These are phyloP conservation scores for Orbilia blumenaviensis DNA, from an alignment of 2,329 filamentous ascomycete genomes.

Conservation along the genomic window DNA sequence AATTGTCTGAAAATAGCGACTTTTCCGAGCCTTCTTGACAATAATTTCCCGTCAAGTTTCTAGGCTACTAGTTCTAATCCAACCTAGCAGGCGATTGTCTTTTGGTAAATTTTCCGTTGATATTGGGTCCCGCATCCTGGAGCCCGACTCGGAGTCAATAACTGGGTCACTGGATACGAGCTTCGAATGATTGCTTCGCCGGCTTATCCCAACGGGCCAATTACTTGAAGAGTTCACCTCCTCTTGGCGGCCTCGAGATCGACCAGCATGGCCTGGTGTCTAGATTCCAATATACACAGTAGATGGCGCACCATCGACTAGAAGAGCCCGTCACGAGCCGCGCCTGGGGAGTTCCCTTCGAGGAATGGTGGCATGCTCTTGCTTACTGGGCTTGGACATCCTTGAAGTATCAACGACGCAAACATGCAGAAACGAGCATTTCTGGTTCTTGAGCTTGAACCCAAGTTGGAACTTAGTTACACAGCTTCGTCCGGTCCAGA, in stretches of 20 bases:
- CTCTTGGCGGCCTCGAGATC: conserved; percentile 24
- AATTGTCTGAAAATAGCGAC: conserved; percentile 49
- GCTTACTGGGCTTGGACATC: conserved; percentile 52
- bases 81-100: conserved; percentile 12
- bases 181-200: conserved; percentile 14
- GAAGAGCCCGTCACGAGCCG: conserved; percentile 39
- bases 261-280: conserved; percentile 1
- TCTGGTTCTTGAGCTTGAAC: background rate
- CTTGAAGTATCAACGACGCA: conserved; percentile 32
- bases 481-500: conserved; percentile 45
- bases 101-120: conserved; percentile 34
- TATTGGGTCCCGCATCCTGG: background rate
- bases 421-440: conserved; percentile 32
- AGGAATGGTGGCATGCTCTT: conserved; percentile 20
- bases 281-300: background rate
- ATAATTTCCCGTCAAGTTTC: conserved; percentile 22
- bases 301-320: conserved; percentile 17
- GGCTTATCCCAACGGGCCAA: background rate
- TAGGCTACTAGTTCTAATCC: conserved; percentile 13
- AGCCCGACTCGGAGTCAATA: conserved; percentile 4
- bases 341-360: conserved; percentile 26
- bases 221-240: conserved; percentile 35
- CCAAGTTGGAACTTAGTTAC: conserved; percentile 23
- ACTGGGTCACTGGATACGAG: conserved; percentile 9
- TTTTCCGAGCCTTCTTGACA: conserved; percentile 27